Percentiles rank a stretch among this genome's conserved stretches.
Evolutionary conservation across 345 rosid genomes (phyloP).

Genomic region (Dovyalis caffra): DNA sequence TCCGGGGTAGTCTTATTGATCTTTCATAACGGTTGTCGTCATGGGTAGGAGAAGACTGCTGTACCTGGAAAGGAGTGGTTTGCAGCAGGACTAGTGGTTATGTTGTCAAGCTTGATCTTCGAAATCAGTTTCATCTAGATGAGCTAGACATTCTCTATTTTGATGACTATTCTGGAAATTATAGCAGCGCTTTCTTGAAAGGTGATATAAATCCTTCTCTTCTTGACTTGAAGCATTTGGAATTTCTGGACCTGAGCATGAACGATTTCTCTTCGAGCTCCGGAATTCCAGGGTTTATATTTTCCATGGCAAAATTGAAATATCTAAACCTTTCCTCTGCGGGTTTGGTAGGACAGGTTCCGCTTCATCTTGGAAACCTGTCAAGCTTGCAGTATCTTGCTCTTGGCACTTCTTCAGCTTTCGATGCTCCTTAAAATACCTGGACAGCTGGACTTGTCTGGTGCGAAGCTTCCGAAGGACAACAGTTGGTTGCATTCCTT

Average conservation of each 20-base stretch:
- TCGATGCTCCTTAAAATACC: neutral
- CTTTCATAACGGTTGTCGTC: constrained; percentile 14
- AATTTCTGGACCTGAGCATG: constrained; percentile 32
- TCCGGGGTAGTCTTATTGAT: constrained; percentile 25
- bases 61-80: constrained; percentile 31
- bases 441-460: constrained; percentile 11
- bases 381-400: constrained; percentile 25
- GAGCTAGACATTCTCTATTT: neutral
- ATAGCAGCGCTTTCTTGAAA: neutral
- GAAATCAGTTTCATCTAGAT: neutral
- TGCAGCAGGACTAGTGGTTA: constrained; percentile 15
- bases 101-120: constrained; percentile 24
- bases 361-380: constrained; percentile 32
- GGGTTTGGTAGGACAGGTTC: constrained; percentile 28
- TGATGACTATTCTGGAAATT: no score
- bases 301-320: constrained; percentile 16
- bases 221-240: constrained; percentile 13
- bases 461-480: neutral
- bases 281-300: constrained; percentile 30
- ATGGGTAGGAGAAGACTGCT: constrained; percentile 26
- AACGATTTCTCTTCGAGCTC: constrained; percentile 30
- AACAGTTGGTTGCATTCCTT: neutral
- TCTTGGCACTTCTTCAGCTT: neutral
- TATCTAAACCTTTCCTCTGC: constrained; percentile 39
- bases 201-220: constrained; percentile 32